phyloP scores from a whole-genome alignment of 495 filamentous ascomycete species.

The Tuber indicum region DNA sequence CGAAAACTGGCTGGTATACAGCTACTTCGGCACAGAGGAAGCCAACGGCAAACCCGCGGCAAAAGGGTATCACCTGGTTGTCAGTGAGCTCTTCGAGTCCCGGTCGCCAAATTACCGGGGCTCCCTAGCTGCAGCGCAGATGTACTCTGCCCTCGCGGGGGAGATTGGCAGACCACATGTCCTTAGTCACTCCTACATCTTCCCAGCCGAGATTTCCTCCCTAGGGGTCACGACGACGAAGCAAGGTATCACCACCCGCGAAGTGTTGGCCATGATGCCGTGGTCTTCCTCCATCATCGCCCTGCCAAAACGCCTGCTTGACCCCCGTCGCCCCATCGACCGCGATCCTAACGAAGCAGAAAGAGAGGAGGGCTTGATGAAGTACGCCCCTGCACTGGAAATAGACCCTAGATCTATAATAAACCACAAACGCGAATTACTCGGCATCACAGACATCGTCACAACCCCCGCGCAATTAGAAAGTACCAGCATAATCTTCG shows the following conservation, averaged over 20 bases:
- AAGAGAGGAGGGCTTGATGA: constrained; percentile 72
- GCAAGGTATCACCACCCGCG: constrained; percentile 83
- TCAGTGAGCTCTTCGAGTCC: constrained; percentile 88
- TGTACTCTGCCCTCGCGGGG: constrained; percentile 62
- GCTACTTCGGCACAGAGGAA: constrained; percentile 57
- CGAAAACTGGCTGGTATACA: constrained; percentile 94
- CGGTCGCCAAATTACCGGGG: constrained; percentile 75
- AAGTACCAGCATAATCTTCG: constrained; percentile 85
- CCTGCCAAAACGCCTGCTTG: constrained; percentile 70
- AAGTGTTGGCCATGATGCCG: constrained; percentile 71
- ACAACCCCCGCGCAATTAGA: constrained; percentile 74
- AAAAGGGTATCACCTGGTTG: constrained; percentile 78
- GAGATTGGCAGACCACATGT: constrained; percentile 57
- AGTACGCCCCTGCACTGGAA: constrained; percentile 68
- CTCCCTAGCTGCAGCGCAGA: constrained; percentile 56
- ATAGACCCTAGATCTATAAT: constrained; percentile 76
- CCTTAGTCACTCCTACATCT: constrained; percentile 69
- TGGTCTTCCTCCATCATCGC: constrained; percentile 63
- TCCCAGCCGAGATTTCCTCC: constrained; percentile 66
- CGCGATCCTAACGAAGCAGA: constrained; percentile 76
- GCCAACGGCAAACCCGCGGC: constrained; percentile 48
- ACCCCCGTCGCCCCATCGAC: constrained; percentile 80
- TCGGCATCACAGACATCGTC: constrained; percentile 66
- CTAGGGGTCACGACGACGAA: constrained; percentile 81
- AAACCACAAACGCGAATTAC: constrained; percentile 73